Evolutionary conservation across 495 filamentous ascomycete species (phyloP), one percentile per base, ranked within the genome.

Genomic region (Penicillium cosmopolitanum): DNA sequence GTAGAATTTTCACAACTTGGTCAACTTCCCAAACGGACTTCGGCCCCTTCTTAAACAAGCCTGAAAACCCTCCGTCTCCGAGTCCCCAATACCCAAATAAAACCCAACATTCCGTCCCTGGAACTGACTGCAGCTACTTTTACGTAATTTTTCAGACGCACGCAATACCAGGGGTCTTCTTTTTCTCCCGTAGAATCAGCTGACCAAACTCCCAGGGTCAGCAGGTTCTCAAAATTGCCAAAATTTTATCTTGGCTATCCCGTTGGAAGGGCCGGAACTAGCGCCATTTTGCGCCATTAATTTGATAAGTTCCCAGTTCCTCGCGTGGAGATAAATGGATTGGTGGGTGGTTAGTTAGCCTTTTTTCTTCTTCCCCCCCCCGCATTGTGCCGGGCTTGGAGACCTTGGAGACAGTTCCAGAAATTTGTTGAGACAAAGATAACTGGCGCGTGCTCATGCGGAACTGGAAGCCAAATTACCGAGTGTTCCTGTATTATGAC

Each of bases 281-380:
- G n/a, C 42, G 42, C 42, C 42, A 44, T 44, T 44, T 44, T 44
- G 16, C 42, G 42, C 42, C 42, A 44, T 44, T 44, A 18, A 19
- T 44, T 44, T n/a, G 40, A 15, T 43, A 15, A 13, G 7, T 16
- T 44, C 36, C 36, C n/a, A 13, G 7, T 16, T 44, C 36, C 36
- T 38, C 36, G 36, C 36, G 8, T 31, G 28, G 5, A 31, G 28
- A 23, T 23, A 3, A 23, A 31, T 8, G 28, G 28, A 38, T 38
- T 38, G 36, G 36, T 12, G 15, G 36, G 36, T 12, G 5, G 36
- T n/a, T 46, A 5, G 15, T 23, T 23, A 23, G 15, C 42, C 42
- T 5, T 12, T 23, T 23, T 23, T 23, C n/a, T 23, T 4, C 23
- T 28, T 48, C 46, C 23, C 46, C 46, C 5, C 46, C 46, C 46